These are phyloP conservation scores for Zygotorulaspora sp. DNA, from an alignment of 805 yeast species.

Conservation along the genomic window DNA sequence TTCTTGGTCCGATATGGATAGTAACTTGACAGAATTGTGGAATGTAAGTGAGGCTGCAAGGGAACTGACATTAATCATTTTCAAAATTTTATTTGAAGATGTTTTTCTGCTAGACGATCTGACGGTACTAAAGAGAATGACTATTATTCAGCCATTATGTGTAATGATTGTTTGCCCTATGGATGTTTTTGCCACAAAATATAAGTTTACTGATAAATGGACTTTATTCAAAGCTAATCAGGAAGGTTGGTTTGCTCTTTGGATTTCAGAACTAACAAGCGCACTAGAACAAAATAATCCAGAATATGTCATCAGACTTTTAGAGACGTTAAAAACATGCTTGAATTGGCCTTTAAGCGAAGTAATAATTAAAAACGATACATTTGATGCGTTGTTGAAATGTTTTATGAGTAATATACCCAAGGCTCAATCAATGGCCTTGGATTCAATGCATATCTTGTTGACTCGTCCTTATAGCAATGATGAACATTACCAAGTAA, in stretches of 20 bases:
- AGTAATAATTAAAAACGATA: conserved; percentile 61
- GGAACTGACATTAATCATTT: conserved; percentile 71
- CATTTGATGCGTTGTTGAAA: conserved; percentile 57
- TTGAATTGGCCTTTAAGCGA: conserved; percentile 86
- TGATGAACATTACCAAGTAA: conserved; percentile 65
- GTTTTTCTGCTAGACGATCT: conserved; percentile 89
- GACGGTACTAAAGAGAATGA: conserved; percentile 72
- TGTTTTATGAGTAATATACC: conserved; percentile 57
- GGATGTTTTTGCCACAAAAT: conserved; percentile 54
- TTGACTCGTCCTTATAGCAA: conserved; percentile 72
- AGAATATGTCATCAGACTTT: conserved; percentile 57
- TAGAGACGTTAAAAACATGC: conserved; percentile 83
- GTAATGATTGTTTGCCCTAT: conserved; percentile 78
- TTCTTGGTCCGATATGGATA: conserved; percentile 89
- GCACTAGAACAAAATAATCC: conserved; percentile 41
- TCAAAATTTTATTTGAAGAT: conserved; percentile 88
- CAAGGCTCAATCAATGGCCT: conserved; percentile 71
- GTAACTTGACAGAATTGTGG: conserved; percentile 73
- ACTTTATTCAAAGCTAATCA: conserved; percentile 55
- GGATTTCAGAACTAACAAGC: conserved; percentile 53
- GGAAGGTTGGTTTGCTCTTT: conserved; percentile 83
- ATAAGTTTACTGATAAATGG: conserved; percentile 49
- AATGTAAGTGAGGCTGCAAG: conserved; percentile 54
- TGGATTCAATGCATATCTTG: conserved; percentile 85
- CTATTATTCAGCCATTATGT: conserved; percentile 74